These are phyloP conservation scores for Irpex rosettiformis DNA, from an alignment of 1,284 basidiomycete genomes.

Conservation along the genomic window DNA sequence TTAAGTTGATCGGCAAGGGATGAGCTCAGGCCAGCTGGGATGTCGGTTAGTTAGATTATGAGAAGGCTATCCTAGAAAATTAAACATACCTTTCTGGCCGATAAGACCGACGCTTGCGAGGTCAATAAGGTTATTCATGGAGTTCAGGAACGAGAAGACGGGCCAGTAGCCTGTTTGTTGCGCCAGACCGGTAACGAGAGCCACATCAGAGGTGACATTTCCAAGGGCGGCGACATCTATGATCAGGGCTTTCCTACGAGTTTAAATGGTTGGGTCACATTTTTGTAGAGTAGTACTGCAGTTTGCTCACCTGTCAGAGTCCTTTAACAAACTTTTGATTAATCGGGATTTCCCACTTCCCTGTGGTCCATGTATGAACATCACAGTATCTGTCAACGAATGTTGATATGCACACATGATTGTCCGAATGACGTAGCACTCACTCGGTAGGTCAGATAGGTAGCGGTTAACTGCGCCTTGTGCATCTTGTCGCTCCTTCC, in stretches of 20 bases:
- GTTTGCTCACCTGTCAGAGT: constrained; percentile 52
- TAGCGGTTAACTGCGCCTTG: constrained; percentile 67
- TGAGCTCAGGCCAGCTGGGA: constrained; percentile 77
- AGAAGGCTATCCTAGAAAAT: no score
- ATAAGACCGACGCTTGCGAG: constrained; percentile 92
- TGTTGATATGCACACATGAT: background rate
- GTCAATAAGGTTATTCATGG: constrained; percentile 85
- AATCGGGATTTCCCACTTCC: constrained; percentile 87
- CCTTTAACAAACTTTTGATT: constrained; percentile 58
- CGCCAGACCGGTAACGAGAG: constrained; percentile 69
- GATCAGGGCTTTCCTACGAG: constrained; percentile 51
- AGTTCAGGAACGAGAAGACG: constrained; percentile 86
- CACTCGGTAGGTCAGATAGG: constrained; percentile 72
- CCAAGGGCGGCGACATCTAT: constrained; percentile 84
- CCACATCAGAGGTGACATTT: constrained; percentile 70
- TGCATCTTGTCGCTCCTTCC: constrained; percentile 83
- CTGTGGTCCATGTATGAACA: constrained; percentile 89
- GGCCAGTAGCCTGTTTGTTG: constrained; percentile 89
- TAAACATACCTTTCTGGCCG: constrained; percentile 83
- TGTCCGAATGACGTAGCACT: constrained; percentile 15
- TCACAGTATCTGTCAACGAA: constrained; percentile 49
- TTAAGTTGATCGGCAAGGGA: constrained; percentile 86
- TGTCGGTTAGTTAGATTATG: background rate
- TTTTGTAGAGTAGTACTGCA: no score
- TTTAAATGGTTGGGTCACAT: background rate